Base-by-base conservation (phyloP, 2,329 filamentous ascomycete species). In the Trichoderma oligosporum region DNA sequence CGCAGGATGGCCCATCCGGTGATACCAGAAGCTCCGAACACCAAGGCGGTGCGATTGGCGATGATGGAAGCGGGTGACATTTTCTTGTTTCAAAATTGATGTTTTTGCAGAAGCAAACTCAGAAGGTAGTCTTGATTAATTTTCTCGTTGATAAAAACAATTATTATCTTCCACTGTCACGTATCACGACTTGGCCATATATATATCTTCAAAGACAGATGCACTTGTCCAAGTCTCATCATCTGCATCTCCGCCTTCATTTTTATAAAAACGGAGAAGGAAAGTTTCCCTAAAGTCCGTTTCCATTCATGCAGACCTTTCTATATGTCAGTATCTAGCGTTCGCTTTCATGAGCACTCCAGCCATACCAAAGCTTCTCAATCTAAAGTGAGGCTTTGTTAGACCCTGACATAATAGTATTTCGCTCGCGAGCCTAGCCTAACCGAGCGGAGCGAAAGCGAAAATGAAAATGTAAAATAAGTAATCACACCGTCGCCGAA, bases 1-100 rank as follows among this genome's bases (percentile, higher is more conserved):
- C 53, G 53, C 25, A 48, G 9, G 20, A 56, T 38, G 7, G 53
- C 53, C 53, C 53, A 56, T 48, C 53, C 53, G n/a, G 53, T 56
- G 16, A 56, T 56, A 8, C 53, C 53, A 20, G 53, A 56, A 24
- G 53, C 53, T 41, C 53, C 53, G 42, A 56, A 48, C 16, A 56
- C 53, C 33, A 56, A 41, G 18, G 44, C 53, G 53, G 44, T 48
- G 33, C 53, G 53, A 18, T 56, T 24, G 8, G 35, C 44, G 20
- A 33, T 20, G 3, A 35, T 14, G 41, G 53, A 16, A 22, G 14
- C n/a, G 5, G 53, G 9, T 24, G 44, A 48, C 53, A 56, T 56
- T 12, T 4, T 46, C 22, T 20, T 27, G n/a, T 18, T 11, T 12
- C 8, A 3, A 12, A 35, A n/a, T 4, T 4, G 11, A 18, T 1